phyloP scores from a whole-genome alignment of 1,139 yeast species.

The Insectozyma bohioensis region DNA sequence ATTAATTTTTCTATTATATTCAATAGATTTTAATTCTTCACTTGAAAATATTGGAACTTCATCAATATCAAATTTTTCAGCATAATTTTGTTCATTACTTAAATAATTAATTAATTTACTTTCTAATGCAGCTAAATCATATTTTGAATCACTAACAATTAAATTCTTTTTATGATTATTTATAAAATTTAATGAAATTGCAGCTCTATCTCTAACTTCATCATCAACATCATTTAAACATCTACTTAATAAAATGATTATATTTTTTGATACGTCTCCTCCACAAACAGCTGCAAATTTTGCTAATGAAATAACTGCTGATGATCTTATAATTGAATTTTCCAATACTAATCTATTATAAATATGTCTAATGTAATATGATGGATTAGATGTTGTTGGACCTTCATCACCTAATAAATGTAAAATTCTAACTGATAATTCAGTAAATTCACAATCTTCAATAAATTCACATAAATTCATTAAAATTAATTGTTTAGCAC shows the following conservation, averaged over 20 bases:
- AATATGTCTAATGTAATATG: conserved; percentile 91
- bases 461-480: conserved; percentile 93
- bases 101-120: conserved; percentile 73
- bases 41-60: conserved; percentile 61
- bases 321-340: conserved; percentile 91
- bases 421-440: conserved; percentile 84
- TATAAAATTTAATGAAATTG: conserved; percentile 73
- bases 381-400: conserved; percentile 82
- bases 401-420: conserved; percentile 94
- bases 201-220: conserved; percentile 98
- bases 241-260: conserved; percentile 73
- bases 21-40: conserved; percentile 64
- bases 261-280: conserved; percentile 63
- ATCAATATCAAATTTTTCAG: conserved; percentile 66
- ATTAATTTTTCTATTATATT: conserved; percentile 56
- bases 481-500: conserved; percentile 78
- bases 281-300: conserved; percentile 86
- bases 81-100: conserved; percentile 57
- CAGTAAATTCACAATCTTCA: conserved; percentile 97
- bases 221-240: conserved; percentile 90
- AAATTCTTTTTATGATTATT: conserved; percentile 51
- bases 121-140: conserved; percentile 77
- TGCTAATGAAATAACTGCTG: conserved; percentile 90
- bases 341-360: conserved; percentile 96
- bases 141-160: conserved; percentile 66